These are phyloP conservation scores for Panaeolus cyanescens DNA, from an alignment of 768 basidiomycete genomes.

Conservation along the genomic window DNA sequence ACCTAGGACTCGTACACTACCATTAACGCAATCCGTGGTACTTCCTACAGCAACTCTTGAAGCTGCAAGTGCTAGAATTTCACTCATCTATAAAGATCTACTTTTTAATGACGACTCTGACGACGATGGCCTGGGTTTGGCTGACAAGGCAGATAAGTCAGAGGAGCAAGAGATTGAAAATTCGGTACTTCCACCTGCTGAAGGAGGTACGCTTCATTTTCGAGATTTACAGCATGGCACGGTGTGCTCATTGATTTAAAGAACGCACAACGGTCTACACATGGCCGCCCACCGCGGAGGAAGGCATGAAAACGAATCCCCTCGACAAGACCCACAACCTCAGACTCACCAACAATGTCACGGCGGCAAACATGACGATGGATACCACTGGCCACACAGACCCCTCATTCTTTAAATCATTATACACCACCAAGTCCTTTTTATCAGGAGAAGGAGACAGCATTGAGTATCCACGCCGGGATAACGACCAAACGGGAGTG, in stretches of 20 bases:
- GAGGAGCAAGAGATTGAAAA: constrained; percentile 11
- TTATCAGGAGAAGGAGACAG: neutral
- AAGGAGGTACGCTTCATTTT: constrained; percentile 5
- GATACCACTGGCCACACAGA: neutral
- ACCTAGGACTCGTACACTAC: constrained; percentile 10
- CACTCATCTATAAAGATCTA: constrained; percentile 67
- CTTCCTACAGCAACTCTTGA: constrained; percentile 62
- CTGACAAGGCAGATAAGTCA: neutral
- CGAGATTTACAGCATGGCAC: no score
- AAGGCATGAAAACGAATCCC: constrained; percentile 9
- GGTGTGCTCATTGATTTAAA: constrained; percentile 21
- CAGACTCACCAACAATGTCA: neutral
- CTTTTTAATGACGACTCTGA: constrained; percentile 53
- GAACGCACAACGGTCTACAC: constrained; percentile 55
- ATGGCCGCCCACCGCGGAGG: constrained; percentile 54
- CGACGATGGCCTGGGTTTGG: constrained; percentile 8
- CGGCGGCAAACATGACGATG: neutral
- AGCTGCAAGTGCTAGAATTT: constrained; percentile 70
- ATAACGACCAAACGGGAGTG: constrained; percentile 5
- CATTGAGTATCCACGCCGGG: neutral
- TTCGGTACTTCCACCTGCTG: constrained; percentile 11
- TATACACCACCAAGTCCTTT: neutral
- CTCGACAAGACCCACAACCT: constrained; percentile 2
- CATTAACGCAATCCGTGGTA: constrained; percentile 25
- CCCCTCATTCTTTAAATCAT: neutral